Evolutionary conservation across 352 stramenopile species (phyloP).

Genomic region (Phytopythium litorale): DNA sequence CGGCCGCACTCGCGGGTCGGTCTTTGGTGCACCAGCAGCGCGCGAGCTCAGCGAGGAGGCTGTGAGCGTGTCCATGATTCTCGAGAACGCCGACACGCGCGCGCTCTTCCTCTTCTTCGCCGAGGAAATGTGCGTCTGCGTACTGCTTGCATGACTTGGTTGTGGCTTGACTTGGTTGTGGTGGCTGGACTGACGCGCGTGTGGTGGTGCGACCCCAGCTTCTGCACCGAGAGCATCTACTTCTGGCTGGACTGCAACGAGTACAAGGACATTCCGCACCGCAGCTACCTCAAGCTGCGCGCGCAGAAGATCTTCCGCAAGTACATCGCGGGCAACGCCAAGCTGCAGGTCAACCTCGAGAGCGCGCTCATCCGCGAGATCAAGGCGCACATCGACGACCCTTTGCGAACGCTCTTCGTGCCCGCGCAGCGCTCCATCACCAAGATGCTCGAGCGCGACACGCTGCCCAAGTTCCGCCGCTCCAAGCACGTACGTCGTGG

Average conservation of each 20-base stretch:
- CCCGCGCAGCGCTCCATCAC: conserved; percentile 60
- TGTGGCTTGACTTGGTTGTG: neutral
- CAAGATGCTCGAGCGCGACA: conserved; percentile 75
- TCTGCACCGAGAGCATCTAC: conserved; percentile 80
- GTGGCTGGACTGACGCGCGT: neutral
- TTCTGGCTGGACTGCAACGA: conserved; percentile 84
- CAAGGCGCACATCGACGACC: conserved; percentile 47
- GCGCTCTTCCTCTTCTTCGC: conserved; percentile 68
- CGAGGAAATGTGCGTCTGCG: conserved; percentile 64
- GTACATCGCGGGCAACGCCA: conserved; percentile 61
- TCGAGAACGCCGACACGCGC: conserved; percentile 59
- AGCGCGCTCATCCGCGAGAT: conserved; percentile 53
- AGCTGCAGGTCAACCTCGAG: conserved; percentile 73
- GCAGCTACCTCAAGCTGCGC: conserved; percentile 67
- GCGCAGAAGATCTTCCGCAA: conserved; percentile 80
- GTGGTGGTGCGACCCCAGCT: conserved; percentile 21
- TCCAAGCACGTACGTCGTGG: conserved; percentile 52
- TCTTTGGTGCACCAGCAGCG: neutral
- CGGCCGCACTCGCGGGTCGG: neutral
- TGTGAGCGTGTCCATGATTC: conserved; percentile 51
- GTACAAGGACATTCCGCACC: conserved; percentile 74
- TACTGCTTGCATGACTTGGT: neutral
- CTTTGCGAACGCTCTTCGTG: conserved; percentile 54
- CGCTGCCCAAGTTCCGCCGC: conserved; percentile 62
- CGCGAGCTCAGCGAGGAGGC: conserved; percentile 27